Evolutionary conservation across 2,329 filamentous ascomycete species (phyloP), one percentile per base, ranked within the genome.

Genomic region (Cercospora brassicicola): DNA sequence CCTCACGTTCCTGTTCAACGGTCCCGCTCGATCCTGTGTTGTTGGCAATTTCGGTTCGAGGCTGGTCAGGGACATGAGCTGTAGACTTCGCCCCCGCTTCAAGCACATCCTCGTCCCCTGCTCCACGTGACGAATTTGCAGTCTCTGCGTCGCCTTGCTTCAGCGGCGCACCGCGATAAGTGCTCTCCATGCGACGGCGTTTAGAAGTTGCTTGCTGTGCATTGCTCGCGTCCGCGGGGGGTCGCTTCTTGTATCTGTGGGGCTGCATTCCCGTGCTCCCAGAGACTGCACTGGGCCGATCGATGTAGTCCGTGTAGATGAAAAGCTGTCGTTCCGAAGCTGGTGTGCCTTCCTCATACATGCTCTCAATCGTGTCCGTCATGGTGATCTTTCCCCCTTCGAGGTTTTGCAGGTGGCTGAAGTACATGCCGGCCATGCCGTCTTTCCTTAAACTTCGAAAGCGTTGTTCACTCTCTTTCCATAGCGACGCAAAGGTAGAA

Each of bases 111-210:
- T 60, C 42, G 30, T 42, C 45, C 56, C 59, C 45, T 57, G 48
- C 62, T 57, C 28, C 62, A 64, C 62, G 62, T 64, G 62, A 64
- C 31, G 33, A 36, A 33, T 26, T 15, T 23, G 62, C 45, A 56
- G 48, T 64, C 18, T 45, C 62, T 39, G 62, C 45, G 18, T 56
- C 62, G 18, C 31, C 5, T n/a, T 56, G 45, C 18, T 39, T 15
- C 3, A 45, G 15, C 20, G 51, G n/a, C 8, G 62, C 33, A 18
- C 62, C 48, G 30, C 28, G 36, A 13, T 36, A 51, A 15, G 51
- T 4, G 8, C 42, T 31, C 20, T 64, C 62, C 15, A n/a, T 18
- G 18, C 62, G 62, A 10, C 30, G 62, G 13, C 62, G 48, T 51
- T 64, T 64, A 9, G 36, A 10, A 5, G 31, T 39, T 18, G 62